Evolutionary conservation across 1,284 basidiomycete species (phyloP).

Genomic region (Trichosporon sp.): DNA sequence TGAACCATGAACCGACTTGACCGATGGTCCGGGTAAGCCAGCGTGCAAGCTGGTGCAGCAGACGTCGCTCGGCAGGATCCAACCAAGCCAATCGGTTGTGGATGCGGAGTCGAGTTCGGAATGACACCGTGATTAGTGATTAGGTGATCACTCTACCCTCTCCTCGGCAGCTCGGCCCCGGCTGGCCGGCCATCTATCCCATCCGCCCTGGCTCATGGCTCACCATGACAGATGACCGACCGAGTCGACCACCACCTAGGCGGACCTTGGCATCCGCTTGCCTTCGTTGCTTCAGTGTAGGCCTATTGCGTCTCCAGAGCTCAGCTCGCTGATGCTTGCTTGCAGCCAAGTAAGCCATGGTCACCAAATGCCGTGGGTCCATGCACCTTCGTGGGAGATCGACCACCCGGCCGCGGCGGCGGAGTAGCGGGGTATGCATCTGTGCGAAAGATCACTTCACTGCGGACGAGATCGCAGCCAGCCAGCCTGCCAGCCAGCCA

Average conservation of each 20-base stretch:
- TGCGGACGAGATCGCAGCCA: too few relatives aligned
- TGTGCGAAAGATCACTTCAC: background rate
- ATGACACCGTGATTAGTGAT: background rate
- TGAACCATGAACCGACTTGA: too few relatives aligned
- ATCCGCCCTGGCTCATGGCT: background rate
- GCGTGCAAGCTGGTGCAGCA: too few relatives aligned
- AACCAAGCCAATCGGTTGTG: too few relatives aligned
- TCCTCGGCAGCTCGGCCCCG: background rate
- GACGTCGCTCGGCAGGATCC: too few relatives aligned
- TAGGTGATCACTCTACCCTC: background rate
- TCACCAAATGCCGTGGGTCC: background rate
- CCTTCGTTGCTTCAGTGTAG: background rate
- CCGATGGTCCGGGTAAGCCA: too few relatives aligned
- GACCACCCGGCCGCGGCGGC: too few relatives aligned
- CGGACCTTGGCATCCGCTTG: background rate
- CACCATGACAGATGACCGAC: background rate
- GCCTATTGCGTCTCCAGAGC: too few relatives aligned
- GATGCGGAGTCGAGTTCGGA: background rate
- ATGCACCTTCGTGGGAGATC: background rate
- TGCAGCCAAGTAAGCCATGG: background rate
- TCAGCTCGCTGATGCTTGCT: background rate
- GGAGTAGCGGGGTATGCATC: background rate
- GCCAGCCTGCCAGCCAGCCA: too few relatives aligned
- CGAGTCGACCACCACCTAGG: background rate
- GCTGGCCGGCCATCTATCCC: background rate